A percentile compares a stretch with the other conserved stretches of the same genome.
Conservation (phyloP, 2,329 filamentous ascomycete genomes). For the Scedosporium boydii region DNA sequence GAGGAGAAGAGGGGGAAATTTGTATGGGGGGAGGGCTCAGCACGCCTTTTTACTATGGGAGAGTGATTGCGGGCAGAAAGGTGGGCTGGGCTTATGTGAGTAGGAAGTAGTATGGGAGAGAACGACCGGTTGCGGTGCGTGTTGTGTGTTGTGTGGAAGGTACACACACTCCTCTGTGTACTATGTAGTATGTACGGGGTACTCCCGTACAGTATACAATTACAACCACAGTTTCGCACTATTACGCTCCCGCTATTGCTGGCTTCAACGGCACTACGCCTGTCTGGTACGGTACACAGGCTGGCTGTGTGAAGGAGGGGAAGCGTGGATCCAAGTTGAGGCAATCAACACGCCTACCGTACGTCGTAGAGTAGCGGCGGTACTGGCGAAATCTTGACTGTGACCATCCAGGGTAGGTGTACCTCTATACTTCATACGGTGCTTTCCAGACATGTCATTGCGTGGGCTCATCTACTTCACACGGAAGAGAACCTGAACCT, state of each 20-base stretch:
- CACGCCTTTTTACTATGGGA: conserved; percentile 56
- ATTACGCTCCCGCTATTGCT: background rate
- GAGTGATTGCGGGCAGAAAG: conserved; percentile 46
- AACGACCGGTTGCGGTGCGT: background rate
- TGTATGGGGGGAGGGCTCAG: conserved; percentile 45
- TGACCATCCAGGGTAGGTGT: background rate
- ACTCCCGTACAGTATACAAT: background rate
- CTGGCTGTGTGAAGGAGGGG: background rate
- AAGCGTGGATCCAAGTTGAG: background rate
- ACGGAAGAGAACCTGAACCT: background rate
- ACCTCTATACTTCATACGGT: background rate
- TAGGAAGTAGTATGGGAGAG: conserved; percentile 3
- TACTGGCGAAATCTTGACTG: background rate
- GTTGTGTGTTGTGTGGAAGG: background rate
- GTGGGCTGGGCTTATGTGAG: conserved; percentile 14
- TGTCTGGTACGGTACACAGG: background rate
- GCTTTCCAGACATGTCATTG: background rate
- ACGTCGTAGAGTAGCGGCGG: background rate
- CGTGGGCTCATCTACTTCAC: background rate
- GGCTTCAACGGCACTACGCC: background rate
- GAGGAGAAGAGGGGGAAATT: conserved; percentile 45
- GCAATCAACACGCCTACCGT: background rate
- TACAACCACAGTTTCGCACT: background rate
- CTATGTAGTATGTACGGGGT: conserved; percentile 1
- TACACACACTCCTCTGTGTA: conserved; percentile 1